Percentiles rank a stretch among this genome's conserved stretches.
Conservation (phyloP, 805 yeast genomes). For the Wickerhamomyces xylosicus region DNA sequence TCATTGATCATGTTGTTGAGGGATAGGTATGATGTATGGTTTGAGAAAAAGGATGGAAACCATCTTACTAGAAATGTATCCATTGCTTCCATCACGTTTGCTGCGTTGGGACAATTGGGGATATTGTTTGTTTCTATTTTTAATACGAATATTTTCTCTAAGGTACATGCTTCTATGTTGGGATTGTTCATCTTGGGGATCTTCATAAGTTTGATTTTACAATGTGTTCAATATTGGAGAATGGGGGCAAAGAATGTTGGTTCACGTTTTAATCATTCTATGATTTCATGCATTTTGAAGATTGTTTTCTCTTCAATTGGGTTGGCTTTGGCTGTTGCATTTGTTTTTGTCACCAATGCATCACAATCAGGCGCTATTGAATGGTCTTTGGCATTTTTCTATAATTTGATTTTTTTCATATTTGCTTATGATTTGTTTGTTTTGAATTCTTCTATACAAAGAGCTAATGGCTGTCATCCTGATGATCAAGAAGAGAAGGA, state of each 20-base stretch:
- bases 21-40: conserved; percentile 34
- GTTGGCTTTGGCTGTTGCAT: conserved; percentile 57
- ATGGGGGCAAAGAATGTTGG: too few species aligned
- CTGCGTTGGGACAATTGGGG: conserved; percentile 57
- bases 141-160: conserved; percentile 46
- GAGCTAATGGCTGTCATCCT: too few species aligned
- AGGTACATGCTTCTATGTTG: conserved; percentile 58
- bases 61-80: too few species aligned
- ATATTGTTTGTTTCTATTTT: conserved; percentile 67
- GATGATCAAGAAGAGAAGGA: too few species aligned
- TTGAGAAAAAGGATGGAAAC: conserved; percentile 11
- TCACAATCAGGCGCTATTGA: conserved; percentile 40
- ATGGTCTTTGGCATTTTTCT: conserved; percentile 84
- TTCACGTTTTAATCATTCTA: too few species aligned
- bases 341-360: conserved; percentile 35
- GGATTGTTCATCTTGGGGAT: conserved; percentile 60
- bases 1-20: conserved; percentile 55
- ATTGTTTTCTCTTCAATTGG: conserved; percentile 58
- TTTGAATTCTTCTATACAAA: too few species aligned
- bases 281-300: conserved; percentile 28
- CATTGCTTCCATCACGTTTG: conserved; percentile 28
- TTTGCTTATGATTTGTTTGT: neutral
- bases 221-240: too few species aligned
- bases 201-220: conserved; percentile 21
- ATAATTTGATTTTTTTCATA: conserved; percentile 42